Conservation (phyloP, 192 early-diverging fungal genomes). For the Backusella tarrabulga region DNA sequence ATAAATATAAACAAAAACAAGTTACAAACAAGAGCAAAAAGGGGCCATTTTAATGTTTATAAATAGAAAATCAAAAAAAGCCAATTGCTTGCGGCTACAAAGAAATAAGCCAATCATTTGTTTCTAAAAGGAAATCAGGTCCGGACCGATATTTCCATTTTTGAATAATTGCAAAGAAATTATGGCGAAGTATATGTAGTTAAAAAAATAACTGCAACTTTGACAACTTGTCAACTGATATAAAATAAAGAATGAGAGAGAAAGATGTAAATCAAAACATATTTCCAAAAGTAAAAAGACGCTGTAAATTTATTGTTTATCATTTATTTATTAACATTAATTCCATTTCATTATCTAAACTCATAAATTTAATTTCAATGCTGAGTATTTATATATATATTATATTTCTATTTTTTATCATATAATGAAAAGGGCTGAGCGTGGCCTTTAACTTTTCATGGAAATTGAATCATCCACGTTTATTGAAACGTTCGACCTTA, state of each 20-base stretch:
- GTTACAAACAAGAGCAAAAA: background rate
- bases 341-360: background rate
- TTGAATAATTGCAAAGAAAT: background rate
- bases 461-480: background rate
- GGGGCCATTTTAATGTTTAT: background rate
- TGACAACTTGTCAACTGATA: conserved; percentile 6
- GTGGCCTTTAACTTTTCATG: background rate
- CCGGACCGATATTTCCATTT: background rate
- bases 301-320: background rate
- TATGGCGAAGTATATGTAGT: background rate
- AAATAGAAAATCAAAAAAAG: conserved; percentile 3
- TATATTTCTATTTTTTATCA: background rate
- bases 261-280: background rate
- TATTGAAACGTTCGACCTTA: background rate
- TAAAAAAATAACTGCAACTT: background rate
- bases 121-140: conserved; percentile 2
- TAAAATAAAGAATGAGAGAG: background rate
- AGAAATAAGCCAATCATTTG: background rate
- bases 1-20: background rate
- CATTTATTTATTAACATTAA: background rate
- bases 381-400: background rate
- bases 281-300: background rate
- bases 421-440: background rate
- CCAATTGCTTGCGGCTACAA: background rate
- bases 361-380: background rate